Conservation (phyloP, 495 filamentous ascomycete species). For the Aspergillus steynii region DNA sequence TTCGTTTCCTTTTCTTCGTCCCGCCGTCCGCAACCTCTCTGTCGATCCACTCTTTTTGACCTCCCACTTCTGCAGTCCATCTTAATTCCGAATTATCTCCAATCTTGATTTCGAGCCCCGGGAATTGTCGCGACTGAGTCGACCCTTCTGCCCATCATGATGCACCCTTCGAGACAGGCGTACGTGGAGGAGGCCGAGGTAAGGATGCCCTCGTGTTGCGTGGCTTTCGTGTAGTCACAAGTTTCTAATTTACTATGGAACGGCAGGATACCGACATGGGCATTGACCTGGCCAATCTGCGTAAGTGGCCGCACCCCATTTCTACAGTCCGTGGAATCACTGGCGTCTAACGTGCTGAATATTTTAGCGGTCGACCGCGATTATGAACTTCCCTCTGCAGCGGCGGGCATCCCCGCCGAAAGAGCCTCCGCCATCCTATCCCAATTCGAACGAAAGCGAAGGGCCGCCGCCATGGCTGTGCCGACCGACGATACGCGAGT, state of each 20-base stretch:
- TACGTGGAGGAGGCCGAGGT: slow-evolving; percentile 92
- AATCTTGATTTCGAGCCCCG: not conserved
- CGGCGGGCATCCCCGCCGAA: slow-evolving; percentile 78
- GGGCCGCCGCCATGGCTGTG: slow-evolving; percentile 87
- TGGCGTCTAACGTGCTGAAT: not conserved
- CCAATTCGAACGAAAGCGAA: slow-evolving; percentile 86
- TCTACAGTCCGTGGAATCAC: not conserved
- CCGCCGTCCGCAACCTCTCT: not conserved
- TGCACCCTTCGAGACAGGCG: slow-evolving; percentile 92
- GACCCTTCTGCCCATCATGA: slow-evolving; percentile 51
- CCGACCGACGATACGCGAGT: slow-evolving; percentile 93
- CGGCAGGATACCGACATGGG: slow-evolving; percentile 62
- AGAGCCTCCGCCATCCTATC: slow-evolving; percentile 84
- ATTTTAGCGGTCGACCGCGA: slow-evolving; percentile 75
- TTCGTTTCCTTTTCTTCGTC: not conserved
- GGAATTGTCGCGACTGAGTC: not conserved
- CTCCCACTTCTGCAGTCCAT: too few species aligned
- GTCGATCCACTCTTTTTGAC: too few species aligned
- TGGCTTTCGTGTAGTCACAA: not conserved
- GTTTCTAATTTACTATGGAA: slow-evolving; percentile 11
- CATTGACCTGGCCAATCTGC: slow-evolving; percentile 77
- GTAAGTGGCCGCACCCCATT: slow-evolving; percentile 48
- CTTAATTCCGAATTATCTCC: not conserved
- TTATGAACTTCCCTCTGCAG: slow-evolving; percentile 72
- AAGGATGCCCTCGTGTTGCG: slow-evolving; percentile 33